A percentile compares a stretch with the other conserved stretches of the same genome.
Conservation (phyloP, 164 flowering plant species). For the Vitis labrusca region DNA sequence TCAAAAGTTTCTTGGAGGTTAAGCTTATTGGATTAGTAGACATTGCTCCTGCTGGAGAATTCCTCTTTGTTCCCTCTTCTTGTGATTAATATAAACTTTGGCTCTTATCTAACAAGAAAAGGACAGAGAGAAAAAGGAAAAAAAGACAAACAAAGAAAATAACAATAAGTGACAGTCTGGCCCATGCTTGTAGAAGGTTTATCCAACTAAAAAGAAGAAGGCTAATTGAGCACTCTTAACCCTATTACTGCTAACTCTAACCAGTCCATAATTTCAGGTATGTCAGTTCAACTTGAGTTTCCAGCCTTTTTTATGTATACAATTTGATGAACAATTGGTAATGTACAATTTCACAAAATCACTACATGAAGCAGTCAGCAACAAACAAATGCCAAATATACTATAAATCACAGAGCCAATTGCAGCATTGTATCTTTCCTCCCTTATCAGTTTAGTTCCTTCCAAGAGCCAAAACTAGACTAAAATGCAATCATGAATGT, state of each 20-base stretch:
- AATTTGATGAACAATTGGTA: background rate
- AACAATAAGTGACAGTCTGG: too few relatives aligned
- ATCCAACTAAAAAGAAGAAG: background rate
- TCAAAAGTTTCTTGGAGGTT: too few relatives aligned
- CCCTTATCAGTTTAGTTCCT: background rate
- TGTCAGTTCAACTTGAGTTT: background rate
- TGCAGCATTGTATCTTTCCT: background rate
- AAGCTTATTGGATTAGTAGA: too few relatives aligned
- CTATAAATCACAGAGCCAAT: background rate
- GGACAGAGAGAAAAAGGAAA: too few relatives aligned
- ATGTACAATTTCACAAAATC: background rate
- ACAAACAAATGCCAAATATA: background rate
- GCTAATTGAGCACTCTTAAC: background rate
- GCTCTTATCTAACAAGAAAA: too few relatives aligned
- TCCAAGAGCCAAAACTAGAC: slow-evolving; percentile 4
- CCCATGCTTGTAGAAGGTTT: background rate
- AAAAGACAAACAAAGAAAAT: too few relatives aligned
- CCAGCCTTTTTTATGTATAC: background rate
- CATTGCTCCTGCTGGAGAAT: too few relatives aligned
- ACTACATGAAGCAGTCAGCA: background rate
- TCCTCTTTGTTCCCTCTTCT: too few relatives aligned
- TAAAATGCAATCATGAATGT: too few relatives aligned
- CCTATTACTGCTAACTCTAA: background rate
- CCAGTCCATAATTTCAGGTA: background rate
- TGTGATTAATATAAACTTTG: too few relatives aligned